Conservation (phyloP, 306 rosid species). For the Ormosia emarginata region DNA sequence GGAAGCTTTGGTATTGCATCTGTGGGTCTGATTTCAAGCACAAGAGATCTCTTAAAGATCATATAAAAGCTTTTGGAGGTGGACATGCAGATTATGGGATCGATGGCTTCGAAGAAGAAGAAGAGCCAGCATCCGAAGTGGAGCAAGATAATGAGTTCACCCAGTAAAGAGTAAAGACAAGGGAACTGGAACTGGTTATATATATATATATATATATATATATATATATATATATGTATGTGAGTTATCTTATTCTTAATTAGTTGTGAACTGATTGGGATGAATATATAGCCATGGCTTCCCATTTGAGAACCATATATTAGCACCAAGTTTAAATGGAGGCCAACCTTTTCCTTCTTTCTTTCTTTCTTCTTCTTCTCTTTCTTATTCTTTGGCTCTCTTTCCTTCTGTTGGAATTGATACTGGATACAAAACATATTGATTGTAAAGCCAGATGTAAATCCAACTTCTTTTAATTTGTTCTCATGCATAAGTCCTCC, state of each 20-base stretch:
- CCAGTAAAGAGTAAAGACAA: slow-evolving; percentile 14
- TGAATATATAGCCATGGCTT: slow-evolving; percentile 13
- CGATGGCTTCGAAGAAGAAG: slow-evolving; percentile 84
- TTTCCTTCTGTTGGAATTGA: background rate
- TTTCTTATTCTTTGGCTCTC: too few species aligned
- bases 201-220: background rate
- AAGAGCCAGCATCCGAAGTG: slow-evolving; percentile 93
- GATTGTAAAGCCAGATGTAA: background rate
- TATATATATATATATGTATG: background rate
- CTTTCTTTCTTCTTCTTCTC: background rate
- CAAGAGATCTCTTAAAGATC: slow-evolving; percentile 91
- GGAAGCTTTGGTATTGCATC: slow-evolving; percentile 93
- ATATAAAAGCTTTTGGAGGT: slow-evolving; percentile 84
- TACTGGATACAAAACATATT: background rate
- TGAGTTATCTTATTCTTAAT: slow-evolving; percentile 20
- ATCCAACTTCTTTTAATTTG: slow-evolving; percentile 2
- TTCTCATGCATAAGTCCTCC: background rate
- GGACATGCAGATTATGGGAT: slow-evolving; percentile 83
- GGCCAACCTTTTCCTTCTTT: background rate
- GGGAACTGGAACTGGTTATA: background rate
- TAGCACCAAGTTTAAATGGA: slow-evolving; percentile 25
- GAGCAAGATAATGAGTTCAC: slow-evolving; percentile 82
- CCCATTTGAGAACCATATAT: slow-evolving; percentile 34
- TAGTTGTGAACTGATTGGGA: slow-evolving; percentile 20
- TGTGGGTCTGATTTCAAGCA: slow-evolving; percentile 98